A percentile compares a stretch with the other conserved stretches of the same genome.
Evolutionary conservation across 768 basidiomycete genomes (phyloP).

Genomic region (Paxillus involutus): DNA sequence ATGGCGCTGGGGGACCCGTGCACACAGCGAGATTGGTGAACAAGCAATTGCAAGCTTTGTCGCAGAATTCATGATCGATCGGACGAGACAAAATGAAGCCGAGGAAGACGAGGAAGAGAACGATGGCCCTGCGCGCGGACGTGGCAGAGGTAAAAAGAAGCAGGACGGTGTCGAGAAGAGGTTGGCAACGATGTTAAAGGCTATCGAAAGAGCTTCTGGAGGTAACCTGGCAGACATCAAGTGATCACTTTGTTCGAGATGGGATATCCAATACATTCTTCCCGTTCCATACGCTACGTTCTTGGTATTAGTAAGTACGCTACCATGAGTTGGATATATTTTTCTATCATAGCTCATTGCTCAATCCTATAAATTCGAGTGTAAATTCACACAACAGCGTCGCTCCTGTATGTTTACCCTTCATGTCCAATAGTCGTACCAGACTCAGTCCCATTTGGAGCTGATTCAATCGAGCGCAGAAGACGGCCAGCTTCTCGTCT

Average conservation of each 20-base stretch:
- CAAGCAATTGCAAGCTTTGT: conserved; percentile 68
- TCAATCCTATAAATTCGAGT: background rate
- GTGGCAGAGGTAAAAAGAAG: conserved; percentile 15
- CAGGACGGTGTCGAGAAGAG: conserved; percentile 33
- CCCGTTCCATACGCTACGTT: background rate
- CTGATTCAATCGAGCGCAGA: conserved; percentile 51
- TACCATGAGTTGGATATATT: background rate
- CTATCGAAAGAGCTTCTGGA: conserved; percentile 62
- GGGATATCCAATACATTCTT: background rate
- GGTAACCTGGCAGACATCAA: conserved; percentile 42
- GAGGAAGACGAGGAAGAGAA: conserved; percentile 34
- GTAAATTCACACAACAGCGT: conserved; percentile 31
- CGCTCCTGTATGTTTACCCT: conserved; percentile 41
- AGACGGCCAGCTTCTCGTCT: conserved; percentile 48
- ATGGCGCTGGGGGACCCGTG: conserved; percentile 86
- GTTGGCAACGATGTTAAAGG: conserved; percentile 48
- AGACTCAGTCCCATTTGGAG: conserved; percentile 50
- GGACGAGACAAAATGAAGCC: conserved; percentile 24
- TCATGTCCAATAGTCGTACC: conserved; percentile 48
- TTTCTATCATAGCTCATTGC: background rate
- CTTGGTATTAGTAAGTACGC: background rate
- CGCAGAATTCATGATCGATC: conserved; percentile 70
- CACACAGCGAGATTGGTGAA: conserved; percentile 81
- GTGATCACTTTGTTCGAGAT: conserved; percentile 1
- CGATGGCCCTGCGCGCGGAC: conserved; percentile 10